Percentiles rank a stretch among this genome's conserved stretches.
These are phyloP conservation scores for Dothideomycetidae sp. DNA, from an alignment of 2,329 filamentous ascomycete species.

Conservation along the genomic window DNA sequence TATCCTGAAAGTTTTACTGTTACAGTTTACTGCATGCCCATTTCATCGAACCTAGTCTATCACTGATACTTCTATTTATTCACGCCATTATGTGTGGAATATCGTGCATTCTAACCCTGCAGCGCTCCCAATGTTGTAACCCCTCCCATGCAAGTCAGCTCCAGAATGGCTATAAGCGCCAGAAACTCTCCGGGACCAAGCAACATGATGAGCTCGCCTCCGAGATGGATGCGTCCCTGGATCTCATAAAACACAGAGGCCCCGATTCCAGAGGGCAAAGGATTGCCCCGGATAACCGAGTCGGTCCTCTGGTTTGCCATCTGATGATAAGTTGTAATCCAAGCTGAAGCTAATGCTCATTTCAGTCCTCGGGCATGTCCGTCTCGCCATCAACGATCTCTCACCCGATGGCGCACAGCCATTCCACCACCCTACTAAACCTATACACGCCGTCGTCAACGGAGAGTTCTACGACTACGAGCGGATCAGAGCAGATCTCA, in stretches of 20 bases:
- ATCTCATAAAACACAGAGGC: slow-evolving; percentile 31
- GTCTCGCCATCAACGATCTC: slow-evolving; percentile 41
- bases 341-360: slow-evolving; percentile 10
- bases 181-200: slow-evolving; percentile 2
- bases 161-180: not conserved
- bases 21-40: no score
- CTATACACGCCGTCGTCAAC: slow-evolving; percentile 43
- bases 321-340: slow-evolving; percentile 5
- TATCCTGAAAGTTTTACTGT: no score
- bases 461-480: slow-evolving; percentile 46
- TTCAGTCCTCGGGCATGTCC: slow-evolving; percentile 34
- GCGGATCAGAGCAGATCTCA: slow-evolving; percentile 26
- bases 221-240: slow-evolving; percentile 20
- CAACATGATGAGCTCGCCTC: slow-evolving; percentile 13
- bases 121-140: slow-evolving; percentile 11
- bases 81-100: slow-evolving; percentile 24
- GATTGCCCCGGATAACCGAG: slow-evolving; percentile 30
- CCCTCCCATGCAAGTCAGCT: slow-evolving; percentile 8
- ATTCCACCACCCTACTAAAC: slow-evolving; percentile 21
- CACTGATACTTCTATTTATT: no score
- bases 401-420: slow-evolving; percentile 35
- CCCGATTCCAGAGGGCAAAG: slow-evolving; percentile 34
- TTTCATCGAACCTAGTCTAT: no score
- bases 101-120: slow-evolving; percentile 17
- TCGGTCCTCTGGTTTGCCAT: slow-evolving; percentile 23